phyloP scores from a whole-genome alignment of 2,329 filamentous ascomycete genomes.

The Sporothrix humicola region DNA sequence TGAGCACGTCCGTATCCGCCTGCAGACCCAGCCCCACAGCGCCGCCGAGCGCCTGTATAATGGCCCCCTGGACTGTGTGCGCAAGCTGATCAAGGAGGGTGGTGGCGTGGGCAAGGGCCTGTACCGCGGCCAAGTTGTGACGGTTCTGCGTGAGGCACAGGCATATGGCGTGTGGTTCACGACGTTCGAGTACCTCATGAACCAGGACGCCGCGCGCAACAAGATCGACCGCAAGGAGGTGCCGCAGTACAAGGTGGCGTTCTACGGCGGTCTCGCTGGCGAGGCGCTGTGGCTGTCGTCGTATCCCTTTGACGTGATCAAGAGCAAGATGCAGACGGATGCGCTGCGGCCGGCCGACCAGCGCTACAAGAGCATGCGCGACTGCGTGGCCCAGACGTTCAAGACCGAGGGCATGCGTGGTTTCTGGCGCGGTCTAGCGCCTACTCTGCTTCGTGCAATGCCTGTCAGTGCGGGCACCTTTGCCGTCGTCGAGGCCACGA shows the following conservation, averaged over 20 bases:
- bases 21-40: conserved; percentile 96
- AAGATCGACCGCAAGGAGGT: conserved; percentile 75
- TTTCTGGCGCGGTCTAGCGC: conserved; percentile 94
- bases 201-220: conserved; percentile 81
- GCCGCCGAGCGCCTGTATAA: conserved; percentile 71
- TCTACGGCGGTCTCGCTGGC: conserved; percentile 91
- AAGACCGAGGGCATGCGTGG: conserved; percentile 75
- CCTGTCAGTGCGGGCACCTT: conserved; percentile 98
- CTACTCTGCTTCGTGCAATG: conserved; percentile 92
- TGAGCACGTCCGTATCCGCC: conserved; percentile 93
- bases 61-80: conserved; percentile 88
- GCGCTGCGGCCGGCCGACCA: conserved; percentile 72
- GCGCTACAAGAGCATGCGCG: conserved; percentile 80
- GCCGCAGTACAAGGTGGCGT: conserved; percentile 81
- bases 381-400: conserved; percentile 87
- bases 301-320: conserved; percentile 96
- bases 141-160: conserved; percentile 84
- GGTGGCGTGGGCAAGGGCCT: conserved; percentile 74
- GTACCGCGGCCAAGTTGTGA: conserved; percentile 88
- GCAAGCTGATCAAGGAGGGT: conserved; percentile 72
- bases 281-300: conserved; percentile 92
- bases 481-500: conserved; percentile 75
- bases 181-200: conserved; percentile 96
- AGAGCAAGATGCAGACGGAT: conserved; percentile 99
- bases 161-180: conserved; percentile 97